Evolutionary conservation across 2,329 filamentous ascomycete genomes (phyloP), one percentile per base, ranked within the genome.

Genomic region (Neonectria neomacrospora): DNA sequence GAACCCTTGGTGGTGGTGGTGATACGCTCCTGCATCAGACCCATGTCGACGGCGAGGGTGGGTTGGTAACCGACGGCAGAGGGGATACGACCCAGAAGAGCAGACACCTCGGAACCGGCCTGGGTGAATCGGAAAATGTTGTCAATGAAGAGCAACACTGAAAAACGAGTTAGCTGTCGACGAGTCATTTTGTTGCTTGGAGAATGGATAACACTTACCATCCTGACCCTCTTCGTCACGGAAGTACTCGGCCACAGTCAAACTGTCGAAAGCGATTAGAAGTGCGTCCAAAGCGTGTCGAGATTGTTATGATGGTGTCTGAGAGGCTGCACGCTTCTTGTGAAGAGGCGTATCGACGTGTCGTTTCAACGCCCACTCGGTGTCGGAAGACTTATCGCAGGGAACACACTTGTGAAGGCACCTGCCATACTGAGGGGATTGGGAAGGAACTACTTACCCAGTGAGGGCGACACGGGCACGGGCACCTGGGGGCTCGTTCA

Each of bases 111-210:
- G 78, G 96, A 98, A 94, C 96, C 96, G 82, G 96, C 96, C 87
- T 98, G 95, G 73, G 95, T 97, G 90, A 98, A 98, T 80, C 96
- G 92, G 93, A 97, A 98, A 86, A 99, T 98, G 90, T 99, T 99
- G 91, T 99, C 96, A 83, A 98, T 98, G 89, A 98, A 97, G 83
- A 97, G 94, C 81, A 97, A 88, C 89, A 97, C 93, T 91, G 64
- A 6, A 34, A 10, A 14, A 44, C 4, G 16, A 11, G 54, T 69
- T 53, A 67, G 62, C 30, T 5, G 28, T 47, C 20, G 30, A 59
- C 41, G 10, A 34, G 16, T 12, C 12, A 6, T n/a, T 34, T 41
- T 18, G 5, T 6, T 11, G 11, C 26, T 51, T 6, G 28, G 16
- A 5, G 7, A 53, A 23, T 6, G 22, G 45, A 54, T 30, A 54